Conservation (phyloP, 2,329 filamentous ascomycete species). For the Epichloe sibirici region DNA sequence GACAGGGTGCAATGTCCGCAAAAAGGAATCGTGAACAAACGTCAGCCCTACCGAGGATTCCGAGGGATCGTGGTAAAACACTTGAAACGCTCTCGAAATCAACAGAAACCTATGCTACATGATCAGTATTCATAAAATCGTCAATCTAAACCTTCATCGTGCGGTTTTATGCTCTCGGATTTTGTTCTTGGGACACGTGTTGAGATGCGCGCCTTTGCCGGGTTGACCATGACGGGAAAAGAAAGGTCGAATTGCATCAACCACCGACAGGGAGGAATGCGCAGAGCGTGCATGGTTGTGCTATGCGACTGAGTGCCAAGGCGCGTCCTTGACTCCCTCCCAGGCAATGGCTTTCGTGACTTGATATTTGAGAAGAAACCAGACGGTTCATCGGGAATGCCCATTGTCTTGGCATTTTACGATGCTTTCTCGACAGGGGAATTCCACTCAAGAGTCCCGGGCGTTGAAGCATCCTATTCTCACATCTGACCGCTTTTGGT, state of each 20-base stretch:
- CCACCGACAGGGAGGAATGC: neutral
- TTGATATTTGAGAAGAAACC: neutral
- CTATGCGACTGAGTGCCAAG: neutral
- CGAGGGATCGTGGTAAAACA: constrained; percentile 28
- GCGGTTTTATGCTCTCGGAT: neutral
- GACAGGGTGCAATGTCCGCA: constrained; percentile 14
- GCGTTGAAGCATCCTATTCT: neutral
- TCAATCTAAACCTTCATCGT: neutral
- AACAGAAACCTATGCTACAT: constrained; percentile 24
- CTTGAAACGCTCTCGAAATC: constrained; percentile 28
- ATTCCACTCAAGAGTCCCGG: neutral
- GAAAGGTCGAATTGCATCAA: neutral
- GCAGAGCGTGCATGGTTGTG: neutral
- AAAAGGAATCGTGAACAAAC: constrained; percentile 16
- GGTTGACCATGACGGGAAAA: neutral
- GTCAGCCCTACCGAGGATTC: constrained; percentile 26
- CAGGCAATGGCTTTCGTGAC: neutral
- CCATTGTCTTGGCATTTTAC: neutral
- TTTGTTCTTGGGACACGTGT: neutral
- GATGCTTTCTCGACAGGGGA: neutral
- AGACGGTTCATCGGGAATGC: neutral
- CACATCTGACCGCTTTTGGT: neutral
- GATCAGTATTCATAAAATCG: constrained; percentile 12
- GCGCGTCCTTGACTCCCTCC: neutral
- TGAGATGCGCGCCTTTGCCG: neutral